A percentile compares a stretch with the other conserved stretches of the same genome.
Evolutionary conservation across 2,329 filamentous ascomycete genomes (phyloP).

Genomic region (Parafenestella ontariensis): DNA sequence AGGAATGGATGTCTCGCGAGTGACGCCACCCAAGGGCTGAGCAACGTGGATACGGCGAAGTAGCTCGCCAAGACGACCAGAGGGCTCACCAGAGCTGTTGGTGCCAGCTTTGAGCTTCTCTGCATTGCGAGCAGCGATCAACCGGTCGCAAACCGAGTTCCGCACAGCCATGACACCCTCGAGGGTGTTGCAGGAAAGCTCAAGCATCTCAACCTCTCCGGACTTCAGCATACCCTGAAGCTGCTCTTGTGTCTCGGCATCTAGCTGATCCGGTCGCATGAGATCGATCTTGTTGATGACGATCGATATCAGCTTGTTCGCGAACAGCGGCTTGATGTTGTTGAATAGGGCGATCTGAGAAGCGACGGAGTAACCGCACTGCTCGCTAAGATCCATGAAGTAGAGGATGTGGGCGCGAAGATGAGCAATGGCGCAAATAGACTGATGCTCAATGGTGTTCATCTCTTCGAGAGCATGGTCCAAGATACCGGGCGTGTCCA

Average conservation of each 20-base stretch:
- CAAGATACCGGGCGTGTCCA: slow-evolving; percentile 97
- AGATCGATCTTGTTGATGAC: slow-evolving; percentile 99
- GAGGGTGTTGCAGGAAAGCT: slow-evolving; percentile 92
- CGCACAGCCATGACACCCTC: slow-evolving; percentile 95
- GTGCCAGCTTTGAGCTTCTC: slow-evolving; percentile 93
- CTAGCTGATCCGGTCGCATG: slow-evolving; percentile 83
- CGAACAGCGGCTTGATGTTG: slow-evolving; percentile 91
- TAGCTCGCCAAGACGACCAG: slow-evolving; percentile 86
- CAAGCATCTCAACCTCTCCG: slow-evolving; percentile 89
- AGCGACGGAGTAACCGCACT: slow-evolving; percentile 91
- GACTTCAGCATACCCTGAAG: slow-evolving; percentile 82
- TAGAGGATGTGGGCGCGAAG: slow-evolving; percentile 93
- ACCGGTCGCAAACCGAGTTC: slow-evolving; percentile 90
- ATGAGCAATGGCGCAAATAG: slow-evolving; percentile 97
- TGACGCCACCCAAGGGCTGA: slow-evolving; percentile 82
- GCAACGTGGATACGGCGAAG: slow-evolving; percentile 96
- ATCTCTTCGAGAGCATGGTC: slow-evolving; percentile 98
- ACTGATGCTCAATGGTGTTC: slow-evolving; percentile 99
- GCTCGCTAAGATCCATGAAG: slow-evolving; percentile 97
- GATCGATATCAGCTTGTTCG: slow-evolving; percentile 96
- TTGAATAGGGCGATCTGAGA: slow-evolving; percentile 95
- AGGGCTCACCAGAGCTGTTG: slow-evolving; percentile 75
- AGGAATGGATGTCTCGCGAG: slow-evolving; percentile 84
- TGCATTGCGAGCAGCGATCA: slow-evolving; percentile 90
- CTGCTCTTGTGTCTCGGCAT: slow-evolving; percentile 76